Conservation (phyloP, 305 asterid species). For the Petunia hybrid region DNA sequence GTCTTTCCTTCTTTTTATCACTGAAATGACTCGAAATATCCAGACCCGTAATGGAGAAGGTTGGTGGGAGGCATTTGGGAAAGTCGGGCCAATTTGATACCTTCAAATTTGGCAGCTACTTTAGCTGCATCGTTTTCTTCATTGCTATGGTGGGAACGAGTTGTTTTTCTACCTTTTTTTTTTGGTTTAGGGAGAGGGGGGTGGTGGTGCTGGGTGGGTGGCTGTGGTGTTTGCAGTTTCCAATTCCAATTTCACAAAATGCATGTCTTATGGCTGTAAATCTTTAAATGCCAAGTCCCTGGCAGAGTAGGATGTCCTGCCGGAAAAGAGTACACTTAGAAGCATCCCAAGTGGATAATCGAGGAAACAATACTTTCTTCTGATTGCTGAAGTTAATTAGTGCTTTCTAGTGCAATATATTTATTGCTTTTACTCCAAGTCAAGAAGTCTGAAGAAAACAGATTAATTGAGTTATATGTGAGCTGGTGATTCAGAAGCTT, state of each 20-base stretch:
- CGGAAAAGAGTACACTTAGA: neutral
- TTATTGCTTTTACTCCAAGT: slow-evolving; percentile 18
- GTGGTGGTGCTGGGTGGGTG: neutral
- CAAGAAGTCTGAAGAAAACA: slow-evolving; percentile 24
- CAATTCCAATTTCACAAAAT: neutral
- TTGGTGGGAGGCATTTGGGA: neutral
- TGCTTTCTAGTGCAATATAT: slow-evolving; percentile 9
- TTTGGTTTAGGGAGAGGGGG: neutral
- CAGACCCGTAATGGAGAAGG: slow-evolving; percentile 24
- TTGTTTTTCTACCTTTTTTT: neutral
- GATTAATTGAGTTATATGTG: neutral
- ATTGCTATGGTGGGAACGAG: neutral
- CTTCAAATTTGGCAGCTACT: slow-evolving; percentile 6
- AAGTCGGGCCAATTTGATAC: neutral
- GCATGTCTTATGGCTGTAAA: too few species aligned
- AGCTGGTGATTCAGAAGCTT: slow-evolving; percentile 3
- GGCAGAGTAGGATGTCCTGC: too few species aligned
- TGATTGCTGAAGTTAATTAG: neutral
- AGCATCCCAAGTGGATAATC: slow-evolving; percentile 18
- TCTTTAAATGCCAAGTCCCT: too few species aligned
- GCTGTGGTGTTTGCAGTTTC: slow-evolving; percentile 5
- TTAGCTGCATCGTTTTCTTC: neutral
- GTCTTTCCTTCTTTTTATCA: neutral
- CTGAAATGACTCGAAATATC: slow-evolving; percentile 13
- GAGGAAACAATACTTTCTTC: slow-evolving; percentile 16